A percentile compares a stretch with the other conserved stretches of the same genome.
Evolutionary conservation across 148 eudicot species (phyloP).

Genomic region (Rheum nobile): DNA sequence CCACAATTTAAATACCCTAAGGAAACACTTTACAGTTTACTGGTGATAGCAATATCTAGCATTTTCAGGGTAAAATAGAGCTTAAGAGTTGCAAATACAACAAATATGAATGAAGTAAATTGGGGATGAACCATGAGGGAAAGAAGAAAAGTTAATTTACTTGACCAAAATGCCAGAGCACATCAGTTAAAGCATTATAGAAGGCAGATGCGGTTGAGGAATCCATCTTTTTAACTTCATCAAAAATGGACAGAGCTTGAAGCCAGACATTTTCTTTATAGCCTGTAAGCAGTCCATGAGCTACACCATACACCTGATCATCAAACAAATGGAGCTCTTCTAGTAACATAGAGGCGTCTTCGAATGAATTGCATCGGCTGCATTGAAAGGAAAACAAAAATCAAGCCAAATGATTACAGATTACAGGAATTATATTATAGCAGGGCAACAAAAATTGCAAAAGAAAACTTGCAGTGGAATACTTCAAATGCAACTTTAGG

Average conservation of each 20-base stretch:
- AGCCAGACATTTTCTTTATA: slow-evolving; percentile 59
- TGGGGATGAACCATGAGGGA: neutral
- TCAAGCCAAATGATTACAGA: neutral
- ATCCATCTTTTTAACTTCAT: slow-evolving; percentile 83
- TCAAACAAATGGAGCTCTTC: slow-evolving; percentile 88
- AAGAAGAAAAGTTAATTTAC: slow-evolving; percentile 19
- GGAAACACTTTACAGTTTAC: neutral
- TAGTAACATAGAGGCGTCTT: slow-evolving; percentile 81
- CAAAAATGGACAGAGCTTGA: slow-evolving; percentile 78
- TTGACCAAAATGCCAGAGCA: slow-evolving; percentile 97
- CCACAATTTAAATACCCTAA: too few relatives aligned
- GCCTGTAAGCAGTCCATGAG: slow-evolving; percentile 90
- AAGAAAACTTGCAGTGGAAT: too few relatives aligned
- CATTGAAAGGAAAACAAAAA: slow-evolving; percentile 16
- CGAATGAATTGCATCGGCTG: slow-evolving; percentile 91
- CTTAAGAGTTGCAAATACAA: neutral
- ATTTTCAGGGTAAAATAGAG: neutral
- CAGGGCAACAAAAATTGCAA: neutral
- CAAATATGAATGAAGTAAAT: neutral
- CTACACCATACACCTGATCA: slow-evolving; percentile 93
- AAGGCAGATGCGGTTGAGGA: slow-evolving; percentile 92
- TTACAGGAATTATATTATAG: too few relatives aligned
- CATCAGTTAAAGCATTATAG: slow-evolving; percentile 95
- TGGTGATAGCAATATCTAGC: neutral
- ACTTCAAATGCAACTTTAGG: neutral